Conservation (phyloP, 768 basidiomycete species). For the Trametes maxima region DNA sequence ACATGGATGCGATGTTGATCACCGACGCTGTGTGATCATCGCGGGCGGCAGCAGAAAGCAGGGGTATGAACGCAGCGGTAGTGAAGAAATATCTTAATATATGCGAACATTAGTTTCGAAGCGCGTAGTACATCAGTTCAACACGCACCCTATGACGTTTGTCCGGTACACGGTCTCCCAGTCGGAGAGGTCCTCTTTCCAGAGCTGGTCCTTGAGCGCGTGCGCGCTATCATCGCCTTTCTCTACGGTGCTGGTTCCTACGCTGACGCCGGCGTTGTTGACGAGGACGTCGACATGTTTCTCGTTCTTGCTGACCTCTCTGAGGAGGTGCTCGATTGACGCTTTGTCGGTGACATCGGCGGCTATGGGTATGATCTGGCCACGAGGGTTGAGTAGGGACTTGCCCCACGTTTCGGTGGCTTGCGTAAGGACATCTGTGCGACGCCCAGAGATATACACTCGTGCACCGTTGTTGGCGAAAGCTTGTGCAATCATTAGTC, state of each 20-base stretch:
- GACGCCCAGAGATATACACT: slow-evolving; percentile 44
- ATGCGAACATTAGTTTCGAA: not conserved
- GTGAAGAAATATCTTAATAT: slow-evolving; percentile 43
- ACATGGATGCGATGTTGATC: slow-evolving; percentile 46
- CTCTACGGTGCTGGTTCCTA: slow-evolving; percentile 28
- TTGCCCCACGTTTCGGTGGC: slow-evolving; percentile 32
- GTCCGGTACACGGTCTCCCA: slow-evolving; percentile 38
- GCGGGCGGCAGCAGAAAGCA: slow-evolving; percentile 40
- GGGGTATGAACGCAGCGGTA: slow-evolving; percentile 47
- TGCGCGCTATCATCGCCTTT: slow-evolving; percentile 34
- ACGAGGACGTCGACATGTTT: slow-evolving; percentile 38
- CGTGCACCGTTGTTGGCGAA: slow-evolving; percentile 46
- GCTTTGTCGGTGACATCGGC: slow-evolving; percentile 35
- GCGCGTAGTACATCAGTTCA: too few species aligned
- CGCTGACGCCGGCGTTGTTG: slow-evolving; percentile 37
- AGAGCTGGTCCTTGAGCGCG: slow-evolving; percentile 33
- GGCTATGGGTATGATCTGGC: slow-evolving; percentile 33
- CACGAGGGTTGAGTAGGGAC: slow-evolving; percentile 31
- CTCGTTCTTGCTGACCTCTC: slow-evolving; percentile 30
- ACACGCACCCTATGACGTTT: slow-evolving; percentile 35
- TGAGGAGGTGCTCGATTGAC: slow-evolving; percentile 31
- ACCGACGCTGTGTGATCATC: slow-evolving; percentile 38
- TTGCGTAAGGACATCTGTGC: slow-evolving; percentile 36
- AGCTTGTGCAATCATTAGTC: slow-evolving; percentile 45
- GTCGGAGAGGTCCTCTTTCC: slow-evolving; percentile 31